Evolutionary conservation across 192 early-diverging fungal genomes (phyloP), one percentile per base, ranked within the genome.

Genomic region (Mortierella claussenii): DNA sequence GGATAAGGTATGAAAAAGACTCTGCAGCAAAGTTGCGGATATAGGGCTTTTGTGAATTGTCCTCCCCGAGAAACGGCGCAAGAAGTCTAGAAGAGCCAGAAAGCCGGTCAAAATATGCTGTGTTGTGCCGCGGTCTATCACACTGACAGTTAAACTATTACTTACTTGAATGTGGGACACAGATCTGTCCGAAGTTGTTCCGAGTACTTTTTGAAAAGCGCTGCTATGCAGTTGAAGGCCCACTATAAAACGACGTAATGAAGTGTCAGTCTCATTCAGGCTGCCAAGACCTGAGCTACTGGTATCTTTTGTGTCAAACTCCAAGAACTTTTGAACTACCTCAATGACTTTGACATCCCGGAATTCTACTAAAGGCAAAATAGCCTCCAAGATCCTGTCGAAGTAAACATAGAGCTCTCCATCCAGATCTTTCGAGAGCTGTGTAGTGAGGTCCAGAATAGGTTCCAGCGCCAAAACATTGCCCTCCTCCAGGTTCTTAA

Each of bases 11-110:
- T 17, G 94, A 90, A 86, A 97, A 93, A 0, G 96, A 85, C 79
- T 98, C 95, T 50, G 95, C 94, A 1, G 94, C 87, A 74, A 99
- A 99, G 43, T 89, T 85, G 42, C 95, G 89, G 26, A 96, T 88
- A 80, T 92, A 92, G 34, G 85, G 80, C 47, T 91, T 91, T 69
- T 91, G 85, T 46, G 78, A 64, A 59, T 88, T 81, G 55, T 89
- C 79, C 59, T 85, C 83, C 50, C 90, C 86, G 12, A 99, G 83
- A 18, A 94, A 76, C 3, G 90, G 91, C 18, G 87, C 65, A 17
- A 98, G 63, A n/a, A 95, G 83, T 32, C 87, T 90, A 65, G 7
- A 50, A 52, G 23, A 37, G n/a, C n/a, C n/a, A n/a, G n/a, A n/a
- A n/a, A n/a, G n/a, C n/a, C n/a, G n/a, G n/a, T n/a, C n/a, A n/a